Evolutionary conservation across 805 yeast species (phyloP), one percentile per base, ranked within the genome.

Genomic region (Diddensiella caesifluorescens): DNA sequence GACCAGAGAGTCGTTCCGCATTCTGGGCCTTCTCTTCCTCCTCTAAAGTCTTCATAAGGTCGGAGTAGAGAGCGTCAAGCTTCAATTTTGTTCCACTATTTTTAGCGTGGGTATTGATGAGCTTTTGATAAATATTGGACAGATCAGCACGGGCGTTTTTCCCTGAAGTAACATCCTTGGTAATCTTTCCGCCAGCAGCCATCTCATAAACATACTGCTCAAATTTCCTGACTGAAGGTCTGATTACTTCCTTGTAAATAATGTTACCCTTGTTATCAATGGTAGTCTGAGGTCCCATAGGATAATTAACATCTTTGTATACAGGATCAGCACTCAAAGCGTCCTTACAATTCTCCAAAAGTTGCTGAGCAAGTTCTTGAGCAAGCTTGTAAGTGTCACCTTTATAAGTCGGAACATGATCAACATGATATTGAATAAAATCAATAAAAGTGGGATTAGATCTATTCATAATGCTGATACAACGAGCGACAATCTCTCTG

Each of bases 391-490:
- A 92, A 57, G 95, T 89, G 62, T 83, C 94, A 61, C 97, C 97
- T 61, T 84, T 84, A 51, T 75, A 81, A 44, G 80, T 75, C 36
- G 97, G 89, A 44, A 82, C 79, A 58, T 81, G 87, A 62, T 83
- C 92, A 62, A 83, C 80, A 62, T 81, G 79, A 67, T 90, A 92
- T 67, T 92, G 96, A 97, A 92, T 92, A 64, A 90, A 88, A 60
- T 89, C 90, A 57, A 92, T 84, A 60, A 92, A 74, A 35, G 94
- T 79, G 46, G 94, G 95, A 65, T 85, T 88, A 32, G 97, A 82
- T 66, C 97, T 80, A 77, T 92, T 92, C 97, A 92, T 89, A 63
- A 92, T 86, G 64, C 87, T 85, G 59, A 92, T 89, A 66, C 98
- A 95, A 63, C 88, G 95, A 51, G 90, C 78, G 48, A 92, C 95